Evolutionary conservation across 2,329 filamentous ascomycete species (phyloP).

Genomic region (Hypocrella siamensis): DNA sequence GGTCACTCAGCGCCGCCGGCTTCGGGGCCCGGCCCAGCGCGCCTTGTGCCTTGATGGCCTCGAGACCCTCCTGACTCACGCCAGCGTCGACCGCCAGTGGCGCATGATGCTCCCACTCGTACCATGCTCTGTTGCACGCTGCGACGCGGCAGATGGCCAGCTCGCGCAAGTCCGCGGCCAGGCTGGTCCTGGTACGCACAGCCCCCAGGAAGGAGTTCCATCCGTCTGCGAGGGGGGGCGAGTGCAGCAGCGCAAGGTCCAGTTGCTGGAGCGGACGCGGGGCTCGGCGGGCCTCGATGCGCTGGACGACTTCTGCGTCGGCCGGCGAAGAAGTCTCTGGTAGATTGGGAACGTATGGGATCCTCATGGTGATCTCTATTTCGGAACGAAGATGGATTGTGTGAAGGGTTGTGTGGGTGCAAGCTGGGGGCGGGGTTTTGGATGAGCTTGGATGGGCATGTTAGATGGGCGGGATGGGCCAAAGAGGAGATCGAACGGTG

Average conservation of each 20-base stretch:
- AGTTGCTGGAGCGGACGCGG: conserved; percentile 58
- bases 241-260: conserved; percentile 63
- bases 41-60: conserved; percentile 20
- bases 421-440: no score
- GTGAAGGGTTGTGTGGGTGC: no score
- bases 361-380: conserved; percentile 34
- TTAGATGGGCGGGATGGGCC: no score
- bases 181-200: conserved; percentile 35
- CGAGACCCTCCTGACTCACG: conserved; percentile 34
- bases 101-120: conserved; percentile 70
- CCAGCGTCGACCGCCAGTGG: conserved; percentile 47
- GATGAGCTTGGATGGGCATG: no score
- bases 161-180: conserved; percentile 48
- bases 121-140: conserved; percentile 66
- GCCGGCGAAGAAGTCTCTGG: conserved; percentile 26
- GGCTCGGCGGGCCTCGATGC: conserved; percentile 47
- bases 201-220: conserved; percentile 58
- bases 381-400: not conserved
- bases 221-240: conserved; percentile 58
- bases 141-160: conserved; percentile 70
- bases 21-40: conserved; percentile 9
- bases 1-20: conserved; percentile 30
- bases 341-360: conserved; percentile 46
- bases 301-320: conserved; percentile 42
- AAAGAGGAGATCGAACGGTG: no score